These are phyloP conservation scores for Bertia moriformis DNA, from an alignment of 2,329 filamentous ascomycete species.

Conservation along the genomic window DNA sequence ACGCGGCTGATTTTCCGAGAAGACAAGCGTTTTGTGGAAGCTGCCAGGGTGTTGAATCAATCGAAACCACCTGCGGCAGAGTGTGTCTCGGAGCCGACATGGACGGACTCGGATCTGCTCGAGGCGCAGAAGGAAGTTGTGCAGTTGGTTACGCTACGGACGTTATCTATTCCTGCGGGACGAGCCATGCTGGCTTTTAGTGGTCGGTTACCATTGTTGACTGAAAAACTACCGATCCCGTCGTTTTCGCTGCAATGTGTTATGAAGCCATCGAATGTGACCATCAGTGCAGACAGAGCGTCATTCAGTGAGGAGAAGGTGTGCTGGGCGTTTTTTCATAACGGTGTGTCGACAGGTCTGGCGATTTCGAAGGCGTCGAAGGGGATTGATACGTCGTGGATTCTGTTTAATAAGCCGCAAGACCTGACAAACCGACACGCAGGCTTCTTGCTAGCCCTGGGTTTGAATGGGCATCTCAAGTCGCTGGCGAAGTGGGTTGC, in stretches of 20 bases:
- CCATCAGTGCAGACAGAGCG: conserved; percentile 78
- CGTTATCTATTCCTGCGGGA: conserved; percentile 75
- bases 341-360: conserved; percentile 81
- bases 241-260: conserved; percentile 86
- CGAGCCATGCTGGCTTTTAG: conserved; percentile 79
- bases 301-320: conserved; percentile 90
- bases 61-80: conserved; percentile 67
- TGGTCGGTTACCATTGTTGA: conserved; percentile 73
- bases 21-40: conserved; percentile 79
- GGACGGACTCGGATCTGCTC: conserved; percentile 74
- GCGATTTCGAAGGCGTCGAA: conserved; percentile 80
- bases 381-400: conserved; percentile 97
- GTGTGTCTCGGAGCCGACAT: conserved; percentile 58
- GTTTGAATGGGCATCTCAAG: conserved; percentile 87
- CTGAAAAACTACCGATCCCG: conserved; percentile 76
- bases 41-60: conserved; percentile 71
- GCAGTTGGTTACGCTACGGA: conserved; percentile 72
- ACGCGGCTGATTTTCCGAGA: conserved; percentile 79
- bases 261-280: conserved; percentile 82
- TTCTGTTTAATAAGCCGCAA: conserved; percentile 88
- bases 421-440: conserved; percentile 94
- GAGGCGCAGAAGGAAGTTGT: conserved; percentile 87
- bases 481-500: conserved; percentile 93
- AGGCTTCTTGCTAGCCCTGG: conserved; percentile 78
- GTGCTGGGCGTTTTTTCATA: conserved; percentile 97